Evolutionary conservation across 495 filamentous ascomycete species (phyloP).

Genomic region (Lasiosphaeria hispida): DNA sequence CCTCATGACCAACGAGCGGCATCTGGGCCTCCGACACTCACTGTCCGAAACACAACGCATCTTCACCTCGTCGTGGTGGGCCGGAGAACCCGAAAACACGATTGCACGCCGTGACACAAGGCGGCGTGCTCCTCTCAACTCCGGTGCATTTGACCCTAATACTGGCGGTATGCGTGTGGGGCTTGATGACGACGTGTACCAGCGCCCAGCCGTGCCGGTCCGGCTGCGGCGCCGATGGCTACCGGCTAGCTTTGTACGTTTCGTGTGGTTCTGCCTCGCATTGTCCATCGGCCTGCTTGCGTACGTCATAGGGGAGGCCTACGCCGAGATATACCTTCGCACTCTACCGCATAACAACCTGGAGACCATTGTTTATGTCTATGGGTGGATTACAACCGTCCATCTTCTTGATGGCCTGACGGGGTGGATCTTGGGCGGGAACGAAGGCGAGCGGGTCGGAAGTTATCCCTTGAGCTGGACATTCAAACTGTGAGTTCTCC

Average conservation of each 20-base stretch:
- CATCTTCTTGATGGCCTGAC: constrained; percentile 57
- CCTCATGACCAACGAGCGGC: constrained; percentile 56
- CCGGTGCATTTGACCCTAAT: constrained; percentile 28
- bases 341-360: constrained; percentile 61
- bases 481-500: constrained; percentile 55
- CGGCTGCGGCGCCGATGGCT: constrained; percentile 50
- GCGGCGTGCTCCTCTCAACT: constrained; percentile 30
- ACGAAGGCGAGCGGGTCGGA: constrained; percentile 57
- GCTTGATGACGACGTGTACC: constrained; percentile 20
- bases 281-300: constrained; percentile 58
- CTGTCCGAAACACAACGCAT: constrained; percentile 62
- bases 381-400: constrained; percentile 63
- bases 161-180: constrained; percentile 28
- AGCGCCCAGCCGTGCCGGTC: constrained; percentile 27
- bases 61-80: constrained; percentile 61
- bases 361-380: constrained; percentile 64
- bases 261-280: constrained; percentile 64
- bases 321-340: constrained; percentile 62
- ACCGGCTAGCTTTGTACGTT: constrained; percentile 60
- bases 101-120: constrained; percentile 33
- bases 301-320: constrained; percentile 63
- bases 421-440: constrained; percentile 60
- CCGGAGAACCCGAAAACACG: constrained; percentile 46
- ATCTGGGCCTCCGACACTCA: constrained; percentile 51
- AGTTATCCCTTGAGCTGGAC: constrained; percentile 63